Evolutionary conservation across 371 early-diverging fungal genomes (phyloP).

Genomic region (Blakeslea trispora): DNA sequence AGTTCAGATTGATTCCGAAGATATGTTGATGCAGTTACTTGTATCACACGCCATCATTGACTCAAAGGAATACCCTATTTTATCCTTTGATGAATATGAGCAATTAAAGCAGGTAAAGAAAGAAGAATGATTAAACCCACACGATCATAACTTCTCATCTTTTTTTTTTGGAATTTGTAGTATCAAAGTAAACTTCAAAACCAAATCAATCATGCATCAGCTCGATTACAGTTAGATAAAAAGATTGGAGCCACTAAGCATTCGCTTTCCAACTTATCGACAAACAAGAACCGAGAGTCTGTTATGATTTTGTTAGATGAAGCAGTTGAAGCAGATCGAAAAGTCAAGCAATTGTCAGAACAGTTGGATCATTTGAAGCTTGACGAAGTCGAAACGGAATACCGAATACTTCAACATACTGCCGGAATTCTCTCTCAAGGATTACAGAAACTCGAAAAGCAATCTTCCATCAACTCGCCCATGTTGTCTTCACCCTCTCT

Average conservation of each 20-base stretch:
- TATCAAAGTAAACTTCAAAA: conserved; percentile 27
- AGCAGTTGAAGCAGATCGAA: conserved; percentile 54
- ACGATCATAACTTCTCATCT: no score
- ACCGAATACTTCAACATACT: conserved; percentile 69
- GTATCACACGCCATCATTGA: conserved; percentile 67
- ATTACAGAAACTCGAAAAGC: conserved; percentile 41
- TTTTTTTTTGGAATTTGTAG: no score
- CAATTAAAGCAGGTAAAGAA: conserved; percentile 49
- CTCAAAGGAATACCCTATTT: conserved; percentile 55
- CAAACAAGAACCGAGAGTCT: conserved; percentile 26
- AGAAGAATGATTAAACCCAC: no score
- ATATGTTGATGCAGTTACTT: conserved; percentile 56
- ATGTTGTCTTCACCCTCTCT: background rate
- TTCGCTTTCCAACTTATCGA: conserved; percentile 56
- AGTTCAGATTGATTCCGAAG: conserved; percentile 44
- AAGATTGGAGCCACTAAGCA: conserved; percentile 72
- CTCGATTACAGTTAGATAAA: conserved; percentile 60
- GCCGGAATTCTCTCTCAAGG: conserved; percentile 64
- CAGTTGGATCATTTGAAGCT: conserved; percentile 64
- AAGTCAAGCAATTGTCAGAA: conserved; percentile 69
- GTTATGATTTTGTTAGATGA: conserved; percentile 16
- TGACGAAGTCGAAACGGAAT: conserved; percentile 64
- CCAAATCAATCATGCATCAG: conserved; percentile 12
- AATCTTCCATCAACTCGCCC: background rate
- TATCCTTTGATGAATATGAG: conserved; percentile 58